Base-by-base conservation (phyloP, 1,284 basidiomycete species). In the Cutaneotrichosporon sp. region DNA sequence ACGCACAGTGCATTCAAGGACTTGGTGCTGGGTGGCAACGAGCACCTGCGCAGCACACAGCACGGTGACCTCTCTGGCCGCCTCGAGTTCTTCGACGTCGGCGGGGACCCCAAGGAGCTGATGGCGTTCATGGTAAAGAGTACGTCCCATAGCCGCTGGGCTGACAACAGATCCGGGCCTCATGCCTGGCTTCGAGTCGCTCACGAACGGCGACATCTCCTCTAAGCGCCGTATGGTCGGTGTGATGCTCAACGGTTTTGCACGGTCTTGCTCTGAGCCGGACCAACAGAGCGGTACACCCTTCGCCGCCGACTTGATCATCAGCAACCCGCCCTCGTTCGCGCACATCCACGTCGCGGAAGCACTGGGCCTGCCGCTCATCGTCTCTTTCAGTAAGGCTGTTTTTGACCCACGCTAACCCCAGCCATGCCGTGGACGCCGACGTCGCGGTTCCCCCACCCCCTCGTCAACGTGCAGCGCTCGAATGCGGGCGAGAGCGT, bases 391-490 rank as follows among this genome's bases (percentile, higher is more conserved):
- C 24, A 59, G 58, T 60, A 42, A 45, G 62, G 38, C 29, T 11
- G 6, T 18, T 6, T 14, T 20, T 13, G 9, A 36, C 4, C 20
- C 4, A 20, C n/a, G 29, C 20, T 53, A 34, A 68, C 59, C 3
- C 16, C 61, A 87, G 86, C 85, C 1, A 89, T 88, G 87, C 87
- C 87, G 20, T 89, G 87, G 87, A 85, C 78, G 36, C 82, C 86
- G 0, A 89, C 87, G 0, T 80, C 82, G 1, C 78, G 81, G 3
- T 89, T 88, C 69, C 82, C 85, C 0, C 87, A 89, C 68, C 87
- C 87, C 9, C 79, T 87, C 11, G 86, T 87, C 59, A 85, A 84
- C 59, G 80, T 87, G 63, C 79, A 81, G 51, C 73, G 33, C 13
- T 53, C 51, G 3, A 53, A 53, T 25, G 51, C 33, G 3, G 80